Conservation (phyloP, 139 green algal species). For the Volvox africanus region DNA sequence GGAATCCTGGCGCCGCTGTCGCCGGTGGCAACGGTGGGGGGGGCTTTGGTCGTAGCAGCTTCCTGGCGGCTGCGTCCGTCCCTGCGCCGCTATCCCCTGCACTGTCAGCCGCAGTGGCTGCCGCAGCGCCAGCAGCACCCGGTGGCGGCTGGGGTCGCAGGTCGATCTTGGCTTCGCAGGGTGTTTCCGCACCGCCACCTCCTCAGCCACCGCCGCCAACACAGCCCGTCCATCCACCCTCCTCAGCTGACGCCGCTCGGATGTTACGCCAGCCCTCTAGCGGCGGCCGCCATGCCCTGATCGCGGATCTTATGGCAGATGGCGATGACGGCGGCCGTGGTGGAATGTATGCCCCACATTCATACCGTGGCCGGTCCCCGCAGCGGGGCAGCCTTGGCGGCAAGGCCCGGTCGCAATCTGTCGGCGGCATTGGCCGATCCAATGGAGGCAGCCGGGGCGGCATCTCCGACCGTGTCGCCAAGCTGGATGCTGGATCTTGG, state of each 20-base stretch:
- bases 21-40: background rate
- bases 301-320: constrained; percentile 20
- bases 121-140: background rate
- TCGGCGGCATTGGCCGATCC: background rate
- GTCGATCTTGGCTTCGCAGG: constrained; percentile 5
- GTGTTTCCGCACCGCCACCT: background rate
- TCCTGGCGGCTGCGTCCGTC: background rate
- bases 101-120: background rate
- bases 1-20: background rate
- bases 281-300: constrained; percentile 2
- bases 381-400: background rate
- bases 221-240: background rate
- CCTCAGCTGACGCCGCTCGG: background rate
- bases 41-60: constrained; percentile 3
- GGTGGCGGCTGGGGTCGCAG: constrained; percentile 29
- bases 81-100: background rate
- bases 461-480: background rate
- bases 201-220: background rate
- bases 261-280: background rate
- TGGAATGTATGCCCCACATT: background rate
- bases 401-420: constrained; percentile 24
- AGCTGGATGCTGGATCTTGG: constrained; percentile 44
- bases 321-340: background rate
- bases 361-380: background rate
- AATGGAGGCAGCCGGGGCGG: constrained; percentile 22